Percentiles rank a stretch among this genome's conserved stretches.
Evolutionary conservation across 1,284 basidiomycete genomes (phyloP).

Genomic region (Naganishia sp.): DNA sequence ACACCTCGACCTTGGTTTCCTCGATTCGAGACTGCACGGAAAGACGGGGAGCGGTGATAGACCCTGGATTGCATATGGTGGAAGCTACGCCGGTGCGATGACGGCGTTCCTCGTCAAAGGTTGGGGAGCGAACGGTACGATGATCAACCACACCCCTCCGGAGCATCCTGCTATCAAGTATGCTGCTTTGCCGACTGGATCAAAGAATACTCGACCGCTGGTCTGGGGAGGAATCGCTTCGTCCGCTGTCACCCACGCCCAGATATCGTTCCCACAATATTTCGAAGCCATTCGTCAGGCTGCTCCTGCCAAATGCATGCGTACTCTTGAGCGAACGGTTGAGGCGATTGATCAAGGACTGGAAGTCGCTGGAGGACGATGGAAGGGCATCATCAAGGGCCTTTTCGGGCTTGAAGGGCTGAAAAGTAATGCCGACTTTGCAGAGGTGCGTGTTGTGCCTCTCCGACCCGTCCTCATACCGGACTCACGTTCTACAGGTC

Average conservation of each 20-base stretch:
- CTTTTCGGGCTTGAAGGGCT: conserved; percentile 72
- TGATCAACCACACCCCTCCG: conserved; percentile 3
- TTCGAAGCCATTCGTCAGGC: conserved; percentile 79
- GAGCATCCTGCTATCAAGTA: conserved; percentile 9
- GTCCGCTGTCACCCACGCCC: conserved; percentile 57
- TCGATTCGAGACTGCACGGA: conserved; percentile 61
- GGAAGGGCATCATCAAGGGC: conserved; percentile 58
- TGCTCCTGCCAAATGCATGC: conserved; percentile 66
- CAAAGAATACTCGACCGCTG: conserved; percentile 55
- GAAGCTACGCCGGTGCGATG: conserved; percentile 78
- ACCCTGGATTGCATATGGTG: conserved; percentile 95
- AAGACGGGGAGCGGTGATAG: conserved; percentile 61
- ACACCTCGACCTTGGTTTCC: conserved; percentile 71
- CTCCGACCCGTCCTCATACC: not conserved
- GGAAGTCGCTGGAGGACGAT: conserved; percentile 46
- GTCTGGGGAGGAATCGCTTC: conserved; percentile 85
- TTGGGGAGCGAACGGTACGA: conserved; percentile 20
- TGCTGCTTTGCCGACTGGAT: conserved; percentile 56
- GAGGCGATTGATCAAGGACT: conserved; percentile 63
- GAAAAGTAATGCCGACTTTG: conserved; percentile 76
- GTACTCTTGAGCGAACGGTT: conserved; percentile 67
- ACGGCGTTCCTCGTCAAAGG: conserved; percentile 72
- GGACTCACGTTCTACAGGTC: not conserved
- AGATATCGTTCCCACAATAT: conserved; percentile 63
- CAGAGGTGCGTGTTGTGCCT: conserved; percentile 55